Evolutionary conservation across 306 rosid species (phyloP), one percentile per base, ranked within the genome.

Genomic region (Sindora glabra): DNA sequence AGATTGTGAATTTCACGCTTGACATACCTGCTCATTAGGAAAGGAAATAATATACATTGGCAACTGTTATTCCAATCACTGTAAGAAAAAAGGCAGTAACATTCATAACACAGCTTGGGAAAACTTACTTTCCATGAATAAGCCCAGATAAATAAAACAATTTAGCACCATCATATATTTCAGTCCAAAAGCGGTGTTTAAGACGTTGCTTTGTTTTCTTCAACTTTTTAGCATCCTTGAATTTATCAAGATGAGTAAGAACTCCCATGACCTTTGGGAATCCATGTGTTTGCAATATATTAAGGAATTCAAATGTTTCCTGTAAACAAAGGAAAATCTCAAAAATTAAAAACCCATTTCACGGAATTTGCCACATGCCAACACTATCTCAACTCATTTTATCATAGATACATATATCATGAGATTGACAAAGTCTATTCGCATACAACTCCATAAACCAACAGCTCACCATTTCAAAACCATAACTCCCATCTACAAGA

Each of bases 291-390:
- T 88, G 96, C 77, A 92, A 79, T 50, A 92, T 80, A 48, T 92
- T 88, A 48, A 92, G 96, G 73, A 92, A 92, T 69, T 92, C 98
- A 83, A 92, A 88, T 12, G 98, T 92, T 69, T 92, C 98, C 97
- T 90, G 80, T 74, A 74, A 36, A 39, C 13, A 18, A 30, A 44
- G 21, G 11, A 26, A 53, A 14, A 22, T 2, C 54, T 56, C 48
- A 49, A 59, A 64, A 22, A 23, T n/a, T 37, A 29, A 6, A 56
- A 59, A 6, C 40, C 8, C 48, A 51, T 14, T 30, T 32, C 5
- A 3, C 14, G 38, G 26, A 22, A 69, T 2, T 26, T 52, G 44
- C 8, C 7, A 21, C 56, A 62, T 15, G 1, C 24, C 36, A 23
- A 46, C 10, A n/a, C 26, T 6, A 24, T 5, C 19, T 24, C 29